Percentiles rank a stretch among this genome's conserved stretches.
Evolutionary conservation across 2,329 filamentous ascomycete species (phyloP).

Genomic region (Ceratocystis huliohia): DNA sequence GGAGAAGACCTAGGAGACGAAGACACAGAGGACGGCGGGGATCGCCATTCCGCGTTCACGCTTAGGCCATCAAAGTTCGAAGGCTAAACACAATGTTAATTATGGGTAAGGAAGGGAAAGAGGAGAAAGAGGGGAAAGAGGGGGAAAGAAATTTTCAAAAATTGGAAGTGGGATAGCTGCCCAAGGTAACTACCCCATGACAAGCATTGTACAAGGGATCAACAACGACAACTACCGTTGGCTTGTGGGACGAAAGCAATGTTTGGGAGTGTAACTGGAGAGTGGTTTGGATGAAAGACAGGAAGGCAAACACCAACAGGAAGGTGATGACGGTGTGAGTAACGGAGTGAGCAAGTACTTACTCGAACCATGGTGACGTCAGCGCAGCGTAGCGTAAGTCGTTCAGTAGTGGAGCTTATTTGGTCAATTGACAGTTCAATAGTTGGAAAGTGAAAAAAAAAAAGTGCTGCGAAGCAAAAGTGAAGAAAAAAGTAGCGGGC

Average conservation of each 20-base stretch:
- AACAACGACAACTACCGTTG: background rate
- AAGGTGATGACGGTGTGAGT: background rate
- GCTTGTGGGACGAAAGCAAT: background rate
- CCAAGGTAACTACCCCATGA: background rate
- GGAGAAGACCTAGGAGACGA: background rate
- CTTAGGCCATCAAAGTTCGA: conserved; percentile 1
- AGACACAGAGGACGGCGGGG: background rate
- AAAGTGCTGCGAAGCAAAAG: conserved; percentile 1
- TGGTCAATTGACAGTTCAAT: background rate
- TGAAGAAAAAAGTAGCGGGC: background rate
- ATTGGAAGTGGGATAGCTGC: background rate
- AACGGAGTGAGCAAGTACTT: background rate
- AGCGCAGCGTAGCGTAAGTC: background rate
- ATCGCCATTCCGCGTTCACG: background rate
- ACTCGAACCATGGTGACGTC: background rate
- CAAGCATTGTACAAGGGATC: background rate
- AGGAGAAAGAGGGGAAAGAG: background rate
- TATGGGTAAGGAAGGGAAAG: background rate
- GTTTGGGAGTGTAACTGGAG: background rate
- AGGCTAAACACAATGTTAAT: background rate
- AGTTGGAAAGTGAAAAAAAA: background rate
- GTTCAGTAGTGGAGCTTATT: too few relatives aligned
- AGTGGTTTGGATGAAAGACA: background rate
- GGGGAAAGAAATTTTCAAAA: background rate
- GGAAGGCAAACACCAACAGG: background rate